phyloP scores from a whole-genome alignment of 1,284 basidiomycete genomes.

The Meira nashicola region DNA sequence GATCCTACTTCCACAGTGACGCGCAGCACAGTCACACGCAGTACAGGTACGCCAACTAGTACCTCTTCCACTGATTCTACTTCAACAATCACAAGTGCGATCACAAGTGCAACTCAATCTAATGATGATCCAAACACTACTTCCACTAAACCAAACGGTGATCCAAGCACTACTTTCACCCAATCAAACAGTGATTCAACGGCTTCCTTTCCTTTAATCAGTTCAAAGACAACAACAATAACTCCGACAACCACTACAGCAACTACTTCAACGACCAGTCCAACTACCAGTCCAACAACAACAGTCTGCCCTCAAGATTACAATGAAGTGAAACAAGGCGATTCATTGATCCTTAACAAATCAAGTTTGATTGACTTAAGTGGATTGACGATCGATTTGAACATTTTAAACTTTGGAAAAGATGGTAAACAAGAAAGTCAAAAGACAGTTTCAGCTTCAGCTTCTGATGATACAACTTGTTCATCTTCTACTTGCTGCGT shows the following conservation, averaged over 20 bases:
- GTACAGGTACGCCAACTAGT: too few species aligned
- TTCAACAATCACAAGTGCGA: too few species aligned
- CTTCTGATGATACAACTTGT: not conserved
- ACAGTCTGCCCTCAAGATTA: not conserved
- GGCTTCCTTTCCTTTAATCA: not conserved
- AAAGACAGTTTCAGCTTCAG: not conserved
- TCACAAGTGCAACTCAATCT: too few species aligned
- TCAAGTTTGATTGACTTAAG: not conserved
- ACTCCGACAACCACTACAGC: not conserved
- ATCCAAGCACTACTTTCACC: too few species aligned
- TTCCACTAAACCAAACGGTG: too few species aligned
- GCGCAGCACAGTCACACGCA: too few species aligned
- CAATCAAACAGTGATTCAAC: not conserved
- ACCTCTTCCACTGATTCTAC: too few species aligned
- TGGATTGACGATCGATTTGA: not conserved
- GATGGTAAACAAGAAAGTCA: not conserved
- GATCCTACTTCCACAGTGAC: too few species aligned
- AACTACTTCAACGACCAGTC: not conserved
- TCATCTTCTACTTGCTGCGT: not conserved
- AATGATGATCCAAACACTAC: too few species aligned
- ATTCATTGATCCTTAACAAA: not conserved
- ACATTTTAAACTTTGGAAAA: not conserved
- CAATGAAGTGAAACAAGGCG: not conserved
- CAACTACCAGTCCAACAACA: not conserved
- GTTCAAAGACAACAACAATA: not conserved